A percentile compares a stretch with the other conserved stretches of the same genome.
phyloP scores from a whole-genome alignment of 2,329 filamentous ascomycete genomes.

The Didymella lethalis region DNA sequence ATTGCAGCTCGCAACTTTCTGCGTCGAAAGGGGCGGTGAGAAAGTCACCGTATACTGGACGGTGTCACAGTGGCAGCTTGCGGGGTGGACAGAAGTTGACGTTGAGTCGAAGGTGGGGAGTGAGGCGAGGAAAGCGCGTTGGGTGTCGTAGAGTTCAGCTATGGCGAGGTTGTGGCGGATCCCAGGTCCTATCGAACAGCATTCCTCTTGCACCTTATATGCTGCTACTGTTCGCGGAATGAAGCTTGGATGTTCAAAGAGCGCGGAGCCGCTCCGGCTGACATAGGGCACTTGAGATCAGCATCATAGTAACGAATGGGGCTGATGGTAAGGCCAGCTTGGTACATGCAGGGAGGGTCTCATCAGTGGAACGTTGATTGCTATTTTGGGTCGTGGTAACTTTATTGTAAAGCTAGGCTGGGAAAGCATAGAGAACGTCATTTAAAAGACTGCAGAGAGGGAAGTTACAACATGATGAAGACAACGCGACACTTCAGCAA shows the following conservation, averaged over 20 bases:
- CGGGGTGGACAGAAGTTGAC: conserved; percentile 25
- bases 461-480: not conserved
- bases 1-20: conserved; percentile 59
- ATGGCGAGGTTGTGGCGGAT: not conserved
- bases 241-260: not conserved
- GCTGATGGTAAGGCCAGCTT: not conserved
- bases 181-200: not conserved
- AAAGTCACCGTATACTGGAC: conserved; percentile 60
- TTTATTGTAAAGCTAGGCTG: not conserved
- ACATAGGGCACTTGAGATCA: not conserved
- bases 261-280: conserved; percentile 19
- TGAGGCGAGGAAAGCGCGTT: conserved; percentile 11
- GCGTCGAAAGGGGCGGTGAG: conserved; percentile 57
- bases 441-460: not conserved
- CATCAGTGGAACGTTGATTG: not conserved
- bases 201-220: not conserved
- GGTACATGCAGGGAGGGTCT: not conserved
- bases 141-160: not conserved
- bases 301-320: not conserved
- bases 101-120: conserved; percentile 9
- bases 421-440: not conserved
- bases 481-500: conserved; percentile 17
- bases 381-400: conserved; percentile 1
- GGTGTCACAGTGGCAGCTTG: conserved; percentile 63
- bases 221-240: not conserved